Evolutionary conservation across 176 grass and related monocot genomes (phyloP), one percentile per base, ranked within the genome.

Genomic region (Oryza meyeriana): DNA sequence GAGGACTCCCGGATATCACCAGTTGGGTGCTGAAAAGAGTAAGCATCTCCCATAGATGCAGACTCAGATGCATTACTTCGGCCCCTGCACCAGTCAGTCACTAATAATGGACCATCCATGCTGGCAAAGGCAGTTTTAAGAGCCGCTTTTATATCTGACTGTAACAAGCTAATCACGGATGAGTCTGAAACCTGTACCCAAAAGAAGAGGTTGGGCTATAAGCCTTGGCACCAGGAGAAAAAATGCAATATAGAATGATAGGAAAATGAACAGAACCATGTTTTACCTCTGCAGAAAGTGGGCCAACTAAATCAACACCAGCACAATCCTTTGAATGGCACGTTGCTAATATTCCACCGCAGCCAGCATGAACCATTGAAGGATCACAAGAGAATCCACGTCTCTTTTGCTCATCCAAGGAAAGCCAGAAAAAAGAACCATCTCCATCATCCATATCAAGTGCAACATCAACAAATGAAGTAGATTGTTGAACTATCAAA

Each of bases 81-180:
- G 74, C 96, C 96, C 83, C 76, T 98, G 80, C 96, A 98, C 92
- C 92, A 98, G 86, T 98, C 96, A 81, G 84, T 91, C 10, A 94
- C 89, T 52, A 90, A 88, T 73, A 98, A 81, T 69, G 95, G 95
- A 71, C 95, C 96, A 82, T 98, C 93, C 82, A 92, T 91, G 89
- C 81, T 98, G 81, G 72, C 64, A 88, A 98, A 98, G 61, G 91
- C 85, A 68, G 87, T 74, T 98, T 98, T 95, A 83, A 98, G n/a
- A 68, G 90, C 90, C 79, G 45, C 5, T 81, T 85, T 98, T 91
- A 98, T 91, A 89, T 98, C 96, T 5, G 96, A 95, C 40, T 95
- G 96, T 79, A 98, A 84, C 80, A 98, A 79, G 80, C 88, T 94
- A 87, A 93, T 90, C 83, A 91, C 86, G 41, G 85, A 92, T 72